Conservation (phyloP, 2,329 filamentous ascomycete species). For the Fusarium anguioides region DNA sequence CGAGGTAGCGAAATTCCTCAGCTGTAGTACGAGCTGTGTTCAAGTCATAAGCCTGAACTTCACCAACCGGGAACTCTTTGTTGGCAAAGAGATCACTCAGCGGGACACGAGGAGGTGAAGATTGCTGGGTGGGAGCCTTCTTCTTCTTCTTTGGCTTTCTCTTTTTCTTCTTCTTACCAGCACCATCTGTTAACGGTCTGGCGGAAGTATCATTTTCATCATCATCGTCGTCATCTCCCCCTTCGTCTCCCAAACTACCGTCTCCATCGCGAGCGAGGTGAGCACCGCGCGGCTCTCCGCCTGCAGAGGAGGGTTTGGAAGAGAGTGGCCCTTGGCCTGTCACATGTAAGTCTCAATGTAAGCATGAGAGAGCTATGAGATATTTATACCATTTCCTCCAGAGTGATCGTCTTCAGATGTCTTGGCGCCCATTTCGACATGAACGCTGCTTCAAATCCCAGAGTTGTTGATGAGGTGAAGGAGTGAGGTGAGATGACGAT, state of each 20-base stretch:
- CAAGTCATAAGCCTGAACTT: constrained; percentile 43
- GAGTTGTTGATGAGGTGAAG: constrained; percentile 1
- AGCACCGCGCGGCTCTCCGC: constrained; percentile 56
- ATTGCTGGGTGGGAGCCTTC: constrained; percentile 42
- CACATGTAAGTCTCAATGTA: constrained; percentile 6
- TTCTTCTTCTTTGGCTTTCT: constrained; percentile 46
- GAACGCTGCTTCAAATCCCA: constrained; percentile 25
- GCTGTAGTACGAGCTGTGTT: constrained; percentile 42
- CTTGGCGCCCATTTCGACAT: constrained; percentile 55
- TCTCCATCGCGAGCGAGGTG: constrained; percentile 58
- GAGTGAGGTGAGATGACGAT: constrained; percentile 13
- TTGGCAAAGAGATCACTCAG: constrained; percentile 47
- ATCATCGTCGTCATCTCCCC: constrained; percentile 45
- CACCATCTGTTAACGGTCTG: constrained; percentile 33
- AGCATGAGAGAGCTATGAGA: not conserved
- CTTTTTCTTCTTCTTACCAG: constrained; percentile 44
- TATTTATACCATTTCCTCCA: constrained; percentile 46
- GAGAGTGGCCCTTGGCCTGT: constrained; percentile 37
- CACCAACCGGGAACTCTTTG: constrained; percentile 46
- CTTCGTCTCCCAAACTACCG: constrained; percentile 51
- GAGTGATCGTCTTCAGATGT: constrained; percentile 52
- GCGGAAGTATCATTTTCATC: constrained; percentile 44
- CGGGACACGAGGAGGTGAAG: constrained; percentile 50
- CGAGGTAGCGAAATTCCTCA: constrained; percentile 41
- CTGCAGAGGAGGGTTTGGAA: constrained; percentile 37